Evolutionary conservation across 2,329 filamentous ascomycete genomes (phyloP).

Genomic region (Neophaeococcomyces aloes): DNA sequence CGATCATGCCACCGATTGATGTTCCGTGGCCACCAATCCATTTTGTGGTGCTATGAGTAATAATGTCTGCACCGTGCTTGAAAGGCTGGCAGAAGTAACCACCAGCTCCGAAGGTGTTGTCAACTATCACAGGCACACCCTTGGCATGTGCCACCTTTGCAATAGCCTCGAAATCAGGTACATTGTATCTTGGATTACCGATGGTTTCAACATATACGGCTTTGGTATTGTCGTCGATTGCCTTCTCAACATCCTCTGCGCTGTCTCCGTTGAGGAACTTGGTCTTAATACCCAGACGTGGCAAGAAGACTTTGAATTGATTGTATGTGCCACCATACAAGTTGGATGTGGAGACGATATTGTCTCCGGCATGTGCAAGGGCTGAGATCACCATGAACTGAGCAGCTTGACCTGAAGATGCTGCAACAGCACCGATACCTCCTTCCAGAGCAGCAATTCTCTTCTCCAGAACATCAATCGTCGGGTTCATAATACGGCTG

Average conservation of each 20-base stretch:
- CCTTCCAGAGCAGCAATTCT: constrained; percentile 49
- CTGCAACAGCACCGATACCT: constrained; percentile 50
- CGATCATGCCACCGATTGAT: constrained; percentile 65
- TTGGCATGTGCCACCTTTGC: constrained; percentile 61
- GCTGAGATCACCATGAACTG: constrained; percentile 76
- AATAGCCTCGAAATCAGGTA: constrained; percentile 76
- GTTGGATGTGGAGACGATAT: constrained; percentile 77
- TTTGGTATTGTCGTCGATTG: constrained; percentile 83
- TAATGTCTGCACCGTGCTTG: constrained; percentile 76
- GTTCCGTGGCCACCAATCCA: constrained; percentile 90
- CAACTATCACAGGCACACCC: constrained; percentile 56
- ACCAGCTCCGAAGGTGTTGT: constrained; percentile 86
- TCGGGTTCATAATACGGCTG: constrained; percentile 92
- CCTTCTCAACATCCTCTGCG: constrained; percentile 60
- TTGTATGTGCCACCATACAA: constrained; percentile 90
- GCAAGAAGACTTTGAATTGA: constrained; percentile 78
- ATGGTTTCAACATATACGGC: constrained; percentile 80
- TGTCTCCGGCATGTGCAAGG: constrained; percentile 71
- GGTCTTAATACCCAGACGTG: constrained; percentile 66
- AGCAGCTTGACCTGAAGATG: constrained; percentile 71
- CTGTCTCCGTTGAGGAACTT: constrained; percentile 65
- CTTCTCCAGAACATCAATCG: constrained; percentile 93
- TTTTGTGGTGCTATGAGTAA: constrained; percentile 82
- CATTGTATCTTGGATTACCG: constrained; percentile 78
- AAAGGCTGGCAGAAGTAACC: constrained; percentile 76